phyloP scores from a whole-genome alignment of 2,329 filamentous ascomycete genomes.

The Xylariaceae sp. region DNA sequence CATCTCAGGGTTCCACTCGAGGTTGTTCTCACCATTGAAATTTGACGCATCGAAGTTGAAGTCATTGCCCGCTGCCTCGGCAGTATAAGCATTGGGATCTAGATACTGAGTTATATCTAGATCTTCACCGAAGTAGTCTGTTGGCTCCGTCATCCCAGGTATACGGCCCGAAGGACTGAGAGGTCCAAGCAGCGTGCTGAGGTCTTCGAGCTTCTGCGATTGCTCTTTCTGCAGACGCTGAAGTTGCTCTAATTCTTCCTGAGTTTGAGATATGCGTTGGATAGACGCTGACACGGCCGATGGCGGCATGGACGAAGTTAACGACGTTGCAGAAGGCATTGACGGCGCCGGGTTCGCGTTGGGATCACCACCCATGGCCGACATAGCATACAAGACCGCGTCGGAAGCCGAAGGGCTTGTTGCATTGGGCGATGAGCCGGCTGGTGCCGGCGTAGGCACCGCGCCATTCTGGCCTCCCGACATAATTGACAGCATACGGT shows the following conservation, averaged over 20 bases:
- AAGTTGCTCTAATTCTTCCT: slow-evolving; percentile 72
- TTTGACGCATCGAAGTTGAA: slow-evolving; percentile 41
- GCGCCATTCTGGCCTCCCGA: slow-evolving; percentile 34
- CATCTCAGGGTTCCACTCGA: slow-evolving; percentile 27
- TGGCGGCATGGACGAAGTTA: slow-evolving; percentile 46
- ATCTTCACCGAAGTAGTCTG: slow-evolving; percentile 39
- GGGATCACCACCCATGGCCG: slow-evolving; percentile 19
- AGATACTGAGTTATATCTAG: slow-evolving; percentile 50
- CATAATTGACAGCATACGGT: slow-evolving; percentile 56
- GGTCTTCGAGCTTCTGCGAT: slow-evolving; percentile 66
- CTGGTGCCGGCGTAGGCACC: slow-evolving; percentile 26
- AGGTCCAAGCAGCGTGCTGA: slow-evolving; percentile 69
- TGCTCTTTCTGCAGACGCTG: slow-evolving; percentile 76
- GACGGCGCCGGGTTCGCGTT: slow-evolving; percentile 30
- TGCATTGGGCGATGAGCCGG: slow-evolving; percentile 22
- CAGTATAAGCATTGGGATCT: slow-evolving; percentile 34
- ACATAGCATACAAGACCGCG: slow-evolving; percentile 19
- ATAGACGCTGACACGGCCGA: slow-evolving; percentile 46
- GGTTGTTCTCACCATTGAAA: slow-evolving; percentile 21
- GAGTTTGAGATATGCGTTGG: slow-evolving; percentile 60
- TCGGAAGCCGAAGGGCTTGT: slow-evolving; percentile 22
- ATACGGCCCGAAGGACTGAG: slow-evolving; percentile 75
- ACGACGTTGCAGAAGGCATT: slow-evolving; percentile 40
- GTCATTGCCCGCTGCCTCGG: slow-evolving; percentile 25
- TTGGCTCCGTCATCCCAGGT: slow-evolving; percentile 56